A percentile compares a stretch with the other conserved stretches of the same genome.
These are phyloP conservation scores for Globisporangium splendens DNA, from an alignment of 352 stramenopile species.

Conservation along the genomic window DNA sequence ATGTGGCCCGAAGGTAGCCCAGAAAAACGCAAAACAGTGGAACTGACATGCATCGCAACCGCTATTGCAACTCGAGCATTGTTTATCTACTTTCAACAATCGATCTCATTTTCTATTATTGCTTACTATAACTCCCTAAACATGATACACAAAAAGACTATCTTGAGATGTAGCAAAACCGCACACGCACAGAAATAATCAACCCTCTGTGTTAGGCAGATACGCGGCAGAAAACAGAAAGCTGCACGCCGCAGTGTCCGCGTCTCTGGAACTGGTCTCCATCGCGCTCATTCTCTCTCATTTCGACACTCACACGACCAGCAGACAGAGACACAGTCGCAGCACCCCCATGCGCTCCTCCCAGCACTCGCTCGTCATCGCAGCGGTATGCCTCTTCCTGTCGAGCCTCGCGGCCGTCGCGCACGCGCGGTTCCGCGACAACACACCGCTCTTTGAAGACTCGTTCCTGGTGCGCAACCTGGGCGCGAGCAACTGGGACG, in stretches of 20 bases:
- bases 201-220: background rate
- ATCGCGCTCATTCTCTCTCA: background rate
- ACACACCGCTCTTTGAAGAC: conserved; percentile 57
- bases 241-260: background rate
- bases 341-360: background rate
- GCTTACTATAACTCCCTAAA: too few relatives aligned
- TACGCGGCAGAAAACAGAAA: background rate
- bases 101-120: too few relatives aligned
- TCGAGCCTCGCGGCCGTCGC: background rate
- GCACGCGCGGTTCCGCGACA: conserved; percentile 36
- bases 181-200: background rate
- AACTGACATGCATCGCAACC: too few relatives aligned
- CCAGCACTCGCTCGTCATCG: background rate
- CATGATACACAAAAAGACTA: background rate
- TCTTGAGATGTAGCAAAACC: background rate
- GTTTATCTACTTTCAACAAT: too few relatives aligned
- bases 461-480: conserved; percentile 61
- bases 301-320: background rate
- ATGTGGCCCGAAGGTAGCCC: too few relatives aligned
- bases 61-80: too few relatives aligned
- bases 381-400: background rate
- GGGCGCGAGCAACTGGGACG: conserved; percentile 30
- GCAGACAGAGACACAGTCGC: background rate
- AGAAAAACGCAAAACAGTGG: too few relatives aligned
- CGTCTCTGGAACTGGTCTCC: background rate